Percentiles rank a stretch among this genome's conserved stretches.
Conservation (phyloP, 2,329 filamentous ascomycete genomes). For the Venturia effusa region DNA sequence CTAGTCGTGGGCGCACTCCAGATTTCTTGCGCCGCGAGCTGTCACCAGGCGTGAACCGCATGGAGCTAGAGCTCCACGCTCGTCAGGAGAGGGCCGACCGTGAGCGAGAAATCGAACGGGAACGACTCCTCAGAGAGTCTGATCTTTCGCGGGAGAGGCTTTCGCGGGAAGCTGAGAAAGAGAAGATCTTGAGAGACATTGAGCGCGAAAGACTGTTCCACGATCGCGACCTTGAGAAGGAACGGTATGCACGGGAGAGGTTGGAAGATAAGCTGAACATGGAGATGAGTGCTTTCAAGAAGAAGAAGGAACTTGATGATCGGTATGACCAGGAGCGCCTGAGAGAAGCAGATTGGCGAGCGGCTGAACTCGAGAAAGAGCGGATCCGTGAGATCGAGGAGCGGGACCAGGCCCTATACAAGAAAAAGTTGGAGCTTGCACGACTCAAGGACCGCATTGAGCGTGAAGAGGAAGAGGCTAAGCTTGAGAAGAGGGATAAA, state of each 20-base stretch:
- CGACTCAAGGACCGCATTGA: slow-evolving; percentile 20
- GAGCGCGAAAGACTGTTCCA: slow-evolving; percentile 1
- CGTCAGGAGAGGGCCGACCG: not conserved
- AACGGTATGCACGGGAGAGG: not conserved
- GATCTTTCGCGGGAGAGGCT: not conserved
- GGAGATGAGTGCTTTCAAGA: not conserved
- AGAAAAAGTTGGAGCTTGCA: slow-evolving; percentile 24
- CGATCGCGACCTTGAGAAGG: not conserved
- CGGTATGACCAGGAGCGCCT: slow-evolving; percentile 1
- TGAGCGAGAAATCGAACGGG: not conserved
- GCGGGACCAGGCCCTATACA: slow-evolving; percentile 26
- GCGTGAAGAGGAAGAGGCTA: slow-evolving; percentile 21
- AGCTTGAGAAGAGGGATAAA: slow-evolving; percentile 16
- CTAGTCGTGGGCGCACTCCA: not conserved
- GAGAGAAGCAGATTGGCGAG: not conserved
- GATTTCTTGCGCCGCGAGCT: not conserved
- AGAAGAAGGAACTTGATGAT: not conserved
- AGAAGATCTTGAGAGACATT: not conserved
- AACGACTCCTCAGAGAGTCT: not conserved
- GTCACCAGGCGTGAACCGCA: not conserved
- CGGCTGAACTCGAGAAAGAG: slow-evolving; percentile 1
- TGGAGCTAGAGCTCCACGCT: not conserved
- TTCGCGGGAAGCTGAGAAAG: not conserved
- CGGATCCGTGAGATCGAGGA: slow-evolving; percentile 1
- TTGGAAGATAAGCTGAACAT: not conserved